phyloP scores from a whole-genome alignment of 2,329 filamentous ascomycete species.

The Clarireedia paspali region DNA sequence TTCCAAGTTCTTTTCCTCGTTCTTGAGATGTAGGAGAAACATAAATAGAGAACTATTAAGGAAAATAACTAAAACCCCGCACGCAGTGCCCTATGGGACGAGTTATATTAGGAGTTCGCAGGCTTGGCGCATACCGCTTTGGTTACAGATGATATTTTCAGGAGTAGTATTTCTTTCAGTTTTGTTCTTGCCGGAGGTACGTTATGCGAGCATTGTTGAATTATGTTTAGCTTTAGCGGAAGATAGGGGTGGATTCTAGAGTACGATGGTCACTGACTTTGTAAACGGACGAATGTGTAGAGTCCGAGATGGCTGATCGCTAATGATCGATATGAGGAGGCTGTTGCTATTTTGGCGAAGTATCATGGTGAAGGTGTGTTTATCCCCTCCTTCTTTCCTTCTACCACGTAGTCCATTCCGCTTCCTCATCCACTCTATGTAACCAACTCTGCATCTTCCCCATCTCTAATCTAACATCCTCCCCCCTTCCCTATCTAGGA shows the following conservation, averaged over 20 bases:
- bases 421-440: background rate
- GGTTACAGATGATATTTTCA: constrained; percentile 27
- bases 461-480: background rate
- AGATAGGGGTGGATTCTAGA: background rate
- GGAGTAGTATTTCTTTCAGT: constrained; percentile 29
- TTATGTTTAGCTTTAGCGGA: background rate
- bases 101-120: constrained; percentile 1
- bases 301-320: constrained; percentile 49
- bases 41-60: background rate
- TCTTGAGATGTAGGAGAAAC: too few species aligned
- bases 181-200: constrained; percentile 45
- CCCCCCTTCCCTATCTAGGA: background rate
- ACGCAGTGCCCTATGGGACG: constrained; percentile 2
- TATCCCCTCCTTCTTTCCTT: background rate
- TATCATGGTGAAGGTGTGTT: constrained; percentile 44
- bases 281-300: background rate
- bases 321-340: constrained; percentile 48
- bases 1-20: too few species aligned
- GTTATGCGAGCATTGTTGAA: background rate
- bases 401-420: background rate
- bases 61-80: background rate
- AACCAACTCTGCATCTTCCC: background rate
- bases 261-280: background rate
- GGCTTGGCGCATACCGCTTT: constrained; percentile 30
- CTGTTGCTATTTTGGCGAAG: constrained; percentile 45